Percentiles rank a stretch among this genome's conserved stretches.
These are phyloP conservation scores for Gigaspora rosea DNA, from an alignment of 192 early-diverging fungal species.

Conservation along the genomic window DNA sequence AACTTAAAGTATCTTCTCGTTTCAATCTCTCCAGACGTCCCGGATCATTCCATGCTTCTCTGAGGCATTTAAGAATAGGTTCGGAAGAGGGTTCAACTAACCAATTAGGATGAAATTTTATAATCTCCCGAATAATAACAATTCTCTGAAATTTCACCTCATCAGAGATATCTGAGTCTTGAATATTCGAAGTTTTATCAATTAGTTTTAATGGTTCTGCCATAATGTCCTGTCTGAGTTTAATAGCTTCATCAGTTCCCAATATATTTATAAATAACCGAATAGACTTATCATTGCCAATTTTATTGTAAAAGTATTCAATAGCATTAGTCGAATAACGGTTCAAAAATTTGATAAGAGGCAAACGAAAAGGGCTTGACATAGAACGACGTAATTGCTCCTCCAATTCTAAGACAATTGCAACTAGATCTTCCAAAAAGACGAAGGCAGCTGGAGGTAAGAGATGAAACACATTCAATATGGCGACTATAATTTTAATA, in stretches of 20 bases:
- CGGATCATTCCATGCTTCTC: slow-evolving; percentile 48
- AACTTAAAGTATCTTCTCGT: slow-evolving; percentile 46
- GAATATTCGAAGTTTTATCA: slow-evolving; percentile 40
- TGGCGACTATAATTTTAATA: slow-evolving; percentile 93
- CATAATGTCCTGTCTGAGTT: slow-evolving; percentile 68
- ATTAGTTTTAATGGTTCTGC: slow-evolving; percentile 60
- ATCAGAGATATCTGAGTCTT: slow-evolving; percentile 38
- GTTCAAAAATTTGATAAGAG: slow-evolving; percentile 90
- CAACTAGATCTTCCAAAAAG: slow-evolving; percentile 91
- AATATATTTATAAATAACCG: slow-evolving; percentile 68
- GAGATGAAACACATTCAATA: slow-evolving; percentile 90
- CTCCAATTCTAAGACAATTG: slow-evolving; percentile 87
- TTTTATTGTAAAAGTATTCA: slow-evolving; percentile 78
- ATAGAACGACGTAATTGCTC: slow-evolving; percentile 71
- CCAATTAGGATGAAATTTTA: slow-evolving; percentile 56
- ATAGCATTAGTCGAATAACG: slow-evolving; percentile 84
- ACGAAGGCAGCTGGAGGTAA: slow-evolving; percentile 88
- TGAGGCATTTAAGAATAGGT: slow-evolving; percentile 55
- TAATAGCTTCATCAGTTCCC: slow-evolving; percentile 51
- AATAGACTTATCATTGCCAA: slow-evolving; percentile 59
- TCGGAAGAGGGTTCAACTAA: slow-evolving; percentile 35
- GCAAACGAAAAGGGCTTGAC: slow-evolving; percentile 92
- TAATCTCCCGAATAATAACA: slow-evolving; percentile 59
- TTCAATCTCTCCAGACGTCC: slow-evolving; percentile 50
- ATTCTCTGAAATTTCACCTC: slow-evolving; percentile 57